These are phyloP conservation scores for Capillidium heterosporum DNA, from an alignment of 371 early-diverging fungal genomes.

Conservation along the genomic window DNA sequence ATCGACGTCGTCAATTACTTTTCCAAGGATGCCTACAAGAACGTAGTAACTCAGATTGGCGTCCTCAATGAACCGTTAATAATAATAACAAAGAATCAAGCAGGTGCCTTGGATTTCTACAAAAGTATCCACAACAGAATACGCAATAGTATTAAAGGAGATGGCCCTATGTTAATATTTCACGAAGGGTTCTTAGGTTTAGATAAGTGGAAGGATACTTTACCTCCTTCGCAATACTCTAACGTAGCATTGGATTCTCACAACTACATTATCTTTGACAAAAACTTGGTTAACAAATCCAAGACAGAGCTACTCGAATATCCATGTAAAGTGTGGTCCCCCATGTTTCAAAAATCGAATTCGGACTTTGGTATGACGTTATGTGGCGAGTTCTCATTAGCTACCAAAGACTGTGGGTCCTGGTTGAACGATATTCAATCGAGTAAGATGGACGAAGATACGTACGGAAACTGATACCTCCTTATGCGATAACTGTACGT, in stretches of 20 bases:
- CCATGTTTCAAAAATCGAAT: constrained; percentile 3
- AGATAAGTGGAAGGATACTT: constrained; percentile 11
- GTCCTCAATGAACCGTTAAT: constrained; percentile 22
- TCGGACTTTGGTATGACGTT: constrained; percentile 28
- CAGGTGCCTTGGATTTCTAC: constrained; percentile 12
- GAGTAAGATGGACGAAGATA: constrained; percentile 47
- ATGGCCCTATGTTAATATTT: constrained; percentile 10
- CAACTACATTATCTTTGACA: constrained; percentile 4
- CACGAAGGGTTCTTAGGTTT: constrained; percentile 18
- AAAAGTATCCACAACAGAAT: constrained; percentile 10
- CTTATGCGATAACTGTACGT: constrained; percentile 21
- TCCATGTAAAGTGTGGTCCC: constrained; percentile 12
- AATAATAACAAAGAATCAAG: background rate
- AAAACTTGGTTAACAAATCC: background rate
- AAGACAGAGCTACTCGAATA: constrained; percentile 6
- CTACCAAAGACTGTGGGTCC: constrained; percentile 53
- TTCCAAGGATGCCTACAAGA: constrained; percentile 18
- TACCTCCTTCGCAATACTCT: constrained; percentile 8
- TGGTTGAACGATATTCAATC: constrained; percentile 47
- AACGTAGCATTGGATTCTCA: constrained; percentile 9
- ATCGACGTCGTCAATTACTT: constrained; percentile 9
- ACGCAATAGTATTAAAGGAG: background rate
- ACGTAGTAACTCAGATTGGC: constrained; percentile 30
- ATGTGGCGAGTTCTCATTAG: constrained; percentile 54
- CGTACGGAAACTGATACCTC: constrained; percentile 11